phyloP scores from a whole-genome alignment of 164 flowering plant species.

The Macadamia tetraphylla region DNA sequence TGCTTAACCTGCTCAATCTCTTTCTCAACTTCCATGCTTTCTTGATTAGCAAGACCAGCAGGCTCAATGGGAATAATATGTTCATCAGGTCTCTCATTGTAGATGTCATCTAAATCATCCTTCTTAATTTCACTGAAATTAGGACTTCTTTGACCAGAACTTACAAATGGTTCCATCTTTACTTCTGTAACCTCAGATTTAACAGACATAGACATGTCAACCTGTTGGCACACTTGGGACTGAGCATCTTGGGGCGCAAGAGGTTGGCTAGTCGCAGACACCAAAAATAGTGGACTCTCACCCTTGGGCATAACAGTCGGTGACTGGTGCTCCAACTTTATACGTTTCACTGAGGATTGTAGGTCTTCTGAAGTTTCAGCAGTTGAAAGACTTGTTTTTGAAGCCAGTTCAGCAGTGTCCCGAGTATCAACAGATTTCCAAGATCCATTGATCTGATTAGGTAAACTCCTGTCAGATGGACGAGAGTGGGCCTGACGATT shows the following conservation, averaged over 20 bases:
- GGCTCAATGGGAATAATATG: conserved; percentile 29
- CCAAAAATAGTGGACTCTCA: conserved; percentile 32
- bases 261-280: conserved; percentile 28
- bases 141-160: conserved; percentile 31
- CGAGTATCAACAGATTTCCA: conserved; percentile 37
- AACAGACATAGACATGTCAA: conserved; percentile 22
- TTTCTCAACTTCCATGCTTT: conserved; percentile 15
- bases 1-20: conserved; percentile 14
- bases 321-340: conserved; percentile 63
- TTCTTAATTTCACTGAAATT: conserved; percentile 26
- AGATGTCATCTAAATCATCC: conserved; percentile 27
- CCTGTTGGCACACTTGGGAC: conserved; percentile 28
- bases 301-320: conserved; percentile 29
- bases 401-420: conserved; percentile 26
- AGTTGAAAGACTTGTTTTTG: conserved; percentile 26
- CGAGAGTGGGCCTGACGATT: conserved; percentile 27
- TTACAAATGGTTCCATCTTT: conserved; percentile 37
- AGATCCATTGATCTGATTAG: conserved; percentile 29
- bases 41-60: conserved; percentile 38
- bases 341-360: conserved; percentile 59
- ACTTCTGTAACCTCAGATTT: conserved; percentile 47
- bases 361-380: conserved; percentile 47
- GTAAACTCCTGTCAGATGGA: conserved; percentile 25
- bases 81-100: conserved; percentile 28
- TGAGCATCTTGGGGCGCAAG: conserved; percentile 25